Conservation (phyloP, 192 early-diverging fungal genomes). For the Thamnidium elegans region DNA sequence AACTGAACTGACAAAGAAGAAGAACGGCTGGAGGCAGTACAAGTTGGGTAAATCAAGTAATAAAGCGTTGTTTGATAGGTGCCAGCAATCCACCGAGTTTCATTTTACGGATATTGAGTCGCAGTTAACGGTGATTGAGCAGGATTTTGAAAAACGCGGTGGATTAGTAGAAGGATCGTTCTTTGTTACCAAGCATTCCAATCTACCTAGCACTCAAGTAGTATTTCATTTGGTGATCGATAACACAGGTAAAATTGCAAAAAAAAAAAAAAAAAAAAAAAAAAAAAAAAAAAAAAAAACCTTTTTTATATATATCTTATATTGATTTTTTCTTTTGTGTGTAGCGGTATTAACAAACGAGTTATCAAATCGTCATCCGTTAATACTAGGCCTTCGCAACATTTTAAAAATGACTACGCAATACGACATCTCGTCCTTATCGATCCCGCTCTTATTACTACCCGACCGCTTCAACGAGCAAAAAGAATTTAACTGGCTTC, state of each 20-base stretch:
- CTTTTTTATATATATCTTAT: too few species aligned
- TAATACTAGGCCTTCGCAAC: constrained; percentile 59
- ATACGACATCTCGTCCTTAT: constrained; percentile 61
- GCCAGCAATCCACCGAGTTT: constrained; percentile 68
- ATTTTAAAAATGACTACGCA: constrained; percentile 58
- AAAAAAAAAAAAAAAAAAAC: too few species aligned
- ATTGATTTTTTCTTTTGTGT: constrained; percentile 7
- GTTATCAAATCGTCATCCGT: constrained; percentile 30
- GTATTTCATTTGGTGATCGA: constrained; percentile 73
- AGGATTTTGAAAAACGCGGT: constrained; percentile 36
- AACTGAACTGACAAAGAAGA: constrained; percentile 17
- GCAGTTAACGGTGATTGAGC: constrained; percentile 57
- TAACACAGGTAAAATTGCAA: constrained; percentile 45
- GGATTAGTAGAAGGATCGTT: constrained; percentile 64
- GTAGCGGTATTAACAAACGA: constrained; percentile 23
- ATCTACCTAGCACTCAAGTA: constrained; percentile 67
- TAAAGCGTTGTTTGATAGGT: constrained; percentile 59
- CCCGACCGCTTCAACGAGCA: constrained; percentile 41
- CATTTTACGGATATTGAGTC: constrained; percentile 69
- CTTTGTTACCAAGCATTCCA: constrained; percentile 74
- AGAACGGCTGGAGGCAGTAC: constrained; percentile 28
- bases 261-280: too few species aligned
- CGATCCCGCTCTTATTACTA: constrained; percentile 65
- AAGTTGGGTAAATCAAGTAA: constrained; percentile 35
- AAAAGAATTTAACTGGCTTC: constrained; percentile 39